Base-by-base conservation (phyloP, 169 alveolate species). In the Cryptosporidium meleagridis region DNA sequence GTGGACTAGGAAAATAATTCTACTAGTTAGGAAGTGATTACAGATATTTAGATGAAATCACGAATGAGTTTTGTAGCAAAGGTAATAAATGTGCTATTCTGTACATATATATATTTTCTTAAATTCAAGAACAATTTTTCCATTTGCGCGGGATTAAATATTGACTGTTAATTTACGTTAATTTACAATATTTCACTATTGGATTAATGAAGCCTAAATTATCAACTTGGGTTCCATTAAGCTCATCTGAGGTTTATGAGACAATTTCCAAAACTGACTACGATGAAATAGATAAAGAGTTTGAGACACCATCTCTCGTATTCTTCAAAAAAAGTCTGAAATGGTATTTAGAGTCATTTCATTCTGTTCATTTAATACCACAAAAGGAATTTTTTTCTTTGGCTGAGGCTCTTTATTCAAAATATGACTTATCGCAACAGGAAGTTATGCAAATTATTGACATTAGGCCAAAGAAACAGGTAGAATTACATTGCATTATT, bases 231-330 rank as follows among this genome's bases (percentile, higher is more conserved):
- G 45, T 48, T 80, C 89, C 89, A 16, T 51, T 80, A 23, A 80
- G 80, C 75, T 62, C 70, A 45, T 67, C 35, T 10, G 89, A 80
- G 45, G 89, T 80, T 7, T 80, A 80, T n/a, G 89, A 80, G 62
- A 39, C 26, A 3, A 41, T 80, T 31, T 37, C 70, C 3, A 73
- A 41, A 12, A 23, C 68, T 8, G 68, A 62, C 37, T 26, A 45
- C 23, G 48, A 48, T 26, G 80, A 41, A 26, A 26, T 44, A 29
- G 67, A 65, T 23, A 48, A 65, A 10, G 51, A 58, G 29, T 23
- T 12, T 18, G 89, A 59, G 10, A 33, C 62, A 3, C 21, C 75
- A 21, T 51, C 85, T 16, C 67, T 53, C 29, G 41, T 35, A 26
- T 72, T 72, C 16, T 59, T 80, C n/a, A 62, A 65, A 16, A 80